Evolutionary conservation across 805 yeast genomes (phyloP).

Genomic region (Wickerhamiella bombiphila): DNA sequence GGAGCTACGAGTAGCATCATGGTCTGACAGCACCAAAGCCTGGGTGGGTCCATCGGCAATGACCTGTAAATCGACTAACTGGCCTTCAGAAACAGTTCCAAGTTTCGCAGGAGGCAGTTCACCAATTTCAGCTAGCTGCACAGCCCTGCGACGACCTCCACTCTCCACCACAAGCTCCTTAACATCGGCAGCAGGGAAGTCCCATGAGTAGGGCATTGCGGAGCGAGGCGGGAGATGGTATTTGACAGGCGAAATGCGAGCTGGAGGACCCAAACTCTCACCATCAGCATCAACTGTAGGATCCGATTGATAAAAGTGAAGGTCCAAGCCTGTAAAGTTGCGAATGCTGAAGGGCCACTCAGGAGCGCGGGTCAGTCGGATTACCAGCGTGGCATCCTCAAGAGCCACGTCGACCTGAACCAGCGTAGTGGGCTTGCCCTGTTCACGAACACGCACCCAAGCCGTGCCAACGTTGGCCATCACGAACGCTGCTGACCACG

Average conservation of each 20-base stretch:
- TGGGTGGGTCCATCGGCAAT: conserved; percentile 95
- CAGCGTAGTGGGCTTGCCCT: conserved; percentile 42
- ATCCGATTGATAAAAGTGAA: conserved; percentile 72
- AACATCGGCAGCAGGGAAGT: conserved; percentile 77
- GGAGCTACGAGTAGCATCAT: conserved; percentile 57
- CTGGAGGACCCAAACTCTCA: conserved; percentile 25
- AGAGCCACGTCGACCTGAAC: conserved; percentile 57
- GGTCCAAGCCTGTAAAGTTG: conserved; percentile 79
- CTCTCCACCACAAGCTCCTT: conserved; percentile 60
- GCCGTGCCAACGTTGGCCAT: conserved; percentile 75
- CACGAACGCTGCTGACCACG: conserved; percentile 81
- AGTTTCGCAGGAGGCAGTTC: conserved; percentile 73
- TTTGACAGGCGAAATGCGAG: conserved; percentile 57
- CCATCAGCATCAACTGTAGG: conserved; percentile 56
- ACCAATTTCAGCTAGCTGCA: conserved; percentile 89
- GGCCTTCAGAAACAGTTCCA: conserved; percentile 21
- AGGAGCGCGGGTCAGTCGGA: conserved; percentile 57
- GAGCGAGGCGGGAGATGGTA: conserved; percentile 77
- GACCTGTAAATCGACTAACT: conserved; percentile 72
- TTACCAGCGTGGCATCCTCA: conserved; percentile 72
- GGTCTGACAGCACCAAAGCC: conserved; percentile 68
- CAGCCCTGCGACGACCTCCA: conserved; percentile 30
- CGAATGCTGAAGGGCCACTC: conserved; percentile 91
- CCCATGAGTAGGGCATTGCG: conserved; percentile 98
- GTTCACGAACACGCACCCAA: conserved; percentile 53